phyloP scores from a whole-genome alignment of 2,329 filamentous ascomycete species.

The Xylariomycetidae sp. region DNA sequence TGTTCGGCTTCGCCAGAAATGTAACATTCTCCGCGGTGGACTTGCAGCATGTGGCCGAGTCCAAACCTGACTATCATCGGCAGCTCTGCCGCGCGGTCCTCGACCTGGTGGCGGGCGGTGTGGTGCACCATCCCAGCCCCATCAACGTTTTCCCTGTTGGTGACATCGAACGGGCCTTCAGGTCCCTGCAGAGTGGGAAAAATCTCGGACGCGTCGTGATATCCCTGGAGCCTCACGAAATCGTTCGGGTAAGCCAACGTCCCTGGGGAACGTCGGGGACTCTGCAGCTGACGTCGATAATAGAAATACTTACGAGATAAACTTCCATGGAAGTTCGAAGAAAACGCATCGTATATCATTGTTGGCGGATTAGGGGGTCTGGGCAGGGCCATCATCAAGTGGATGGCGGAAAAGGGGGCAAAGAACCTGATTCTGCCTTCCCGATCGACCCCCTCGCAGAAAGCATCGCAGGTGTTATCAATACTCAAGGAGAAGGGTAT shows the following conservation, averaged over 20 bases:
- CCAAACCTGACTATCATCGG: conserved; percentile 8
- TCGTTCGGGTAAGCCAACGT: conserved; percentile 19
- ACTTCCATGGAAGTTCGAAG: conserved; percentile 19
- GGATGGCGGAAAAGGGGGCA: conserved; percentile 20
- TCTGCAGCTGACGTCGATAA: conserved; percentile 2
- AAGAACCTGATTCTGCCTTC: conserved; percentile 20
- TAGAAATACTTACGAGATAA: conserved; percentile 17
- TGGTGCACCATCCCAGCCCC: conserved; percentile 14
- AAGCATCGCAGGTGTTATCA: conserved; percentile 12
- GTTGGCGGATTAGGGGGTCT: conserved; percentile 25
- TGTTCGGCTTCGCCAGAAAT: conserved; percentile 31
- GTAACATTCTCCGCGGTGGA: conserved; percentile 20
- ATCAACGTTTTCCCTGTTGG: conserved; percentile 18
- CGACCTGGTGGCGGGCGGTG: conserved; percentile 10
- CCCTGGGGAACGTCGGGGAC: background rate
- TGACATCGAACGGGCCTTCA: conserved; percentile 17
- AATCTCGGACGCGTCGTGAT: conserved; percentile 20
- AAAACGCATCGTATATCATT: conserved; percentile 21
- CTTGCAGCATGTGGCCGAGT: conserved; percentile 13
- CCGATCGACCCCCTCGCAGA: conserved; percentile 14
- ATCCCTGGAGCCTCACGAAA: conserved; percentile 12
- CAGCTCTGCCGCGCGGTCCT: conserved; percentile 12
- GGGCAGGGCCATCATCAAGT: conserved; percentile 19
- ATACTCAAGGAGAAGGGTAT: conserved; percentile 11
- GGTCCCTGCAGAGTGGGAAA: conserved; percentile 17